phyloP scores from a whole-genome alignment of 441 rosid genomes.

The Viola pubescens region DNA sequence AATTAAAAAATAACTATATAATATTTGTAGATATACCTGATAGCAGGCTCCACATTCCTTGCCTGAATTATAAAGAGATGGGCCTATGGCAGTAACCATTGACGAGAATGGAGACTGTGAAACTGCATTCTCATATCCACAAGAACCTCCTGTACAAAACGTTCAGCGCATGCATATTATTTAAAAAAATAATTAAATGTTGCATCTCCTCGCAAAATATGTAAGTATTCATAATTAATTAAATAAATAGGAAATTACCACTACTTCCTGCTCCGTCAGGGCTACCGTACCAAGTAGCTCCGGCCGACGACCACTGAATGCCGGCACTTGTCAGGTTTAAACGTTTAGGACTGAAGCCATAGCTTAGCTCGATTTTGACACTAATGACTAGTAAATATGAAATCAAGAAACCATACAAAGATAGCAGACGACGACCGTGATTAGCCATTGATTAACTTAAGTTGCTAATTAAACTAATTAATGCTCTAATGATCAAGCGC shows the following conservation, averaged over 20 bases:
- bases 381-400: constrained; percentile 11
- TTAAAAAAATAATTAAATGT: neutral
- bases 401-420: neutral
- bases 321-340: constrained; percentile 15
- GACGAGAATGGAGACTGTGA: constrained; percentile 35
- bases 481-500: neutral
- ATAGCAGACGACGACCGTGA: no score
- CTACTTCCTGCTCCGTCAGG: constrained; percentile 45
- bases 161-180: neutral
- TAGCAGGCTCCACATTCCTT: constrained; percentile 50
- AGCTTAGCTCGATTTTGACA: constrained; percentile 11
- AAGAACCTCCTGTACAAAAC: constrained; percentile 35
- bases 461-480: neutral
- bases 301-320: constrained; percentile 34
- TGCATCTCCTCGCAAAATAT: neutral
- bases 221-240: neutral
- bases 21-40: constrained; percentile 18
- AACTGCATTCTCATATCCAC: constrained; percentile 41
- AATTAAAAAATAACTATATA: neutral
- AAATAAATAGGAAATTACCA: constrained; percentile 19
- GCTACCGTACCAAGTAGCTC: constrained; percentile 50
- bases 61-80: constrained; percentile 37
- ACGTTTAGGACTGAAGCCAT: constrained; percentile 18
- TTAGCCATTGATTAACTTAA: neutral
- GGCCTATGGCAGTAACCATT: constrained; percentile 35